A percentile compares a stretch with the other conserved stretches of the same genome.
These are phyloP conservation scores for Pseudoneurospora amorphoporcata DNA, from an alignment of 495 filamentous ascomycete genomes.

Conservation along the genomic window DNA sequence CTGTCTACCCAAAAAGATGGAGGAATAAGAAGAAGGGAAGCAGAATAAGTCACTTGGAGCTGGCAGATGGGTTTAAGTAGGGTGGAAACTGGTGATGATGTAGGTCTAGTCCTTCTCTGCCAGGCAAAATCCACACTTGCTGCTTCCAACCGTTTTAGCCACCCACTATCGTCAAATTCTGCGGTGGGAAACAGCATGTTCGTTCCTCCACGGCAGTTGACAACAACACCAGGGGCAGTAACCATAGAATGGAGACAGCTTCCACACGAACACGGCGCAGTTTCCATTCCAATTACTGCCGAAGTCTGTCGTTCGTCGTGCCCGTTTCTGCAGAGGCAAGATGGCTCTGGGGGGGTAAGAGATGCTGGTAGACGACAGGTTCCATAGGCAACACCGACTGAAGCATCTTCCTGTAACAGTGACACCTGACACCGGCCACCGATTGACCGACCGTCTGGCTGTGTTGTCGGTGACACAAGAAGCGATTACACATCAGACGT, in stretches of 20 bases:
- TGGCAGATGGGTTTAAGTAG: not conserved
- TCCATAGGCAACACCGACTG: not conserved
- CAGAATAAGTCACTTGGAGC: not conserved
- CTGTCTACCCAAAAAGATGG: not conserved
- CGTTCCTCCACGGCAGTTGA: not conserved
- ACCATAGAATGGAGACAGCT: not conserved
- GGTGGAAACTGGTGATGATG: not conserved
- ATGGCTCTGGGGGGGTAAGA: not conserved
- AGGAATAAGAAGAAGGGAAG: not conserved
- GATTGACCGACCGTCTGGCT: not conserved
- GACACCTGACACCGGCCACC: not conserved
- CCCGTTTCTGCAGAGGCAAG: not conserved
- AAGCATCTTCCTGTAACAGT: not conserved
- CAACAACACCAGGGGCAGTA: not conserved
- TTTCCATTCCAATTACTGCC: not conserved
- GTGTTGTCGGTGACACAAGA: not conserved
- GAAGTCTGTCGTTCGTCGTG: not conserved
- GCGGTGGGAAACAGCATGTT: not conserved
- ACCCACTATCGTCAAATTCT: not conserved
- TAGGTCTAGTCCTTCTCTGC: not conserved
- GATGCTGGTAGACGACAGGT: not conserved
- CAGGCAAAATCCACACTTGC: not conserved
- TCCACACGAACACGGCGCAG: not conserved
- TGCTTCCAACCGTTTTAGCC: not conserved
- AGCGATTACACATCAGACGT: not conserved